Evolutionary conservation across 345 rosid genomes (phyloP).

Genomic region (Firmiana major): DNA sequence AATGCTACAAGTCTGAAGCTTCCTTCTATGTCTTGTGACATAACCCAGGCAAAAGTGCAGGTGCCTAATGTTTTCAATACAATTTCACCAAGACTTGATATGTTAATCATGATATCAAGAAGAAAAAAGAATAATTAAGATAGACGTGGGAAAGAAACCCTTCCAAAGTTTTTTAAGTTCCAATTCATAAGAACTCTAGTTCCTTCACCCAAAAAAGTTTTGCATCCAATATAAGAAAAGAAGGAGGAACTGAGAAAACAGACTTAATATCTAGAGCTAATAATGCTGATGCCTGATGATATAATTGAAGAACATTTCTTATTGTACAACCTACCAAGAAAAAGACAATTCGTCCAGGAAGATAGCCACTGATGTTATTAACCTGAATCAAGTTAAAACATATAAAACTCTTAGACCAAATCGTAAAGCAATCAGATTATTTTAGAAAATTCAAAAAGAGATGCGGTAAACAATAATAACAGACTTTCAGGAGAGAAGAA

Average conservation of each 20-base stretch:
- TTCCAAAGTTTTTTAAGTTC: background rate
- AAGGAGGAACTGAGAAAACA: background rate
- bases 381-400: conserved; percentile 46
- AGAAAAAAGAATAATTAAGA: background rate
- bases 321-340: conserved; percentile 70
- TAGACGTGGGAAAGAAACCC: background rate
- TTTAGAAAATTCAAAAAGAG: background rate
- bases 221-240: background rate
- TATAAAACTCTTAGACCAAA: conserved; percentile 12
- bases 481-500: conserved; percentile 12
- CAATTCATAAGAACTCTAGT: background rate
- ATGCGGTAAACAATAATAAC: background rate
- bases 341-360: conserved; percentile 97
- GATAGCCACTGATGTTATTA: conserved; percentile 97
- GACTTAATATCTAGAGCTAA: background rate
- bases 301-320: background rate
- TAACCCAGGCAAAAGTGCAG: background rate
- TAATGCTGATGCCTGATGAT: background rate
- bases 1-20: background rate
- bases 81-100: background rate
- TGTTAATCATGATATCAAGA: background rate
- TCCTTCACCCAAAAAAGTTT: background rate
- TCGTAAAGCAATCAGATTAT: background rate
- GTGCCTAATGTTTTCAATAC: background rate
- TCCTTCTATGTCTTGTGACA: background rate